These are phyloP conservation scores for Solidago caesia DNA, from an alignment of 129 eudicot genomes.

Conservation along the genomic window DNA sequence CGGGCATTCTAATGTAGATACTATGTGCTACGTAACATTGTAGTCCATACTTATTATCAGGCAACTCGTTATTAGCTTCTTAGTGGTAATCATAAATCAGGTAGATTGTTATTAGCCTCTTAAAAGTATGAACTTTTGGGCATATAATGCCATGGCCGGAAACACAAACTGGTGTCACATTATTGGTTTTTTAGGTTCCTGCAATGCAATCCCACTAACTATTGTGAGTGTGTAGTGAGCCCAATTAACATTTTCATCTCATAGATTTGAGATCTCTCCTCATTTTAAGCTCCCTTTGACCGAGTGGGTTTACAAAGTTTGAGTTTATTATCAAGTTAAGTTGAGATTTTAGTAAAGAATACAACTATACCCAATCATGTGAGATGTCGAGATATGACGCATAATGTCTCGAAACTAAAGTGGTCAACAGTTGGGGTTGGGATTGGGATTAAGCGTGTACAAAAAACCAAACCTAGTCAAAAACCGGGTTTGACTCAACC, in stretches of 20 bases:
- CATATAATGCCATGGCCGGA: not conserved
- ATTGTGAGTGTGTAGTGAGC: not conserved
- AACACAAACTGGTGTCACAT: not conserved
- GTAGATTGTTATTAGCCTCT: not conserved
- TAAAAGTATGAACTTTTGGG: not conserved
- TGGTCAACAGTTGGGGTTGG: too few relatives aligned
- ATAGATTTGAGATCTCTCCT: not conserved
- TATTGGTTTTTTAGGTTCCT: not conserved
- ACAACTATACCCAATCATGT: too few relatives aligned
- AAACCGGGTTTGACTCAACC: too few relatives aligned
- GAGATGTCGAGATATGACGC: too few relatives aligned
- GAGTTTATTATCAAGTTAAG: too few relatives aligned
- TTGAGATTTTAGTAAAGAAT: not conserved
- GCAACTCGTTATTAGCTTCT: not conserved
- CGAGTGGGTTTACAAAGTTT: not conserved
- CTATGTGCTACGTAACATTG: too few relatives aligned
- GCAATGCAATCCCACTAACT: constrained; percentile 1
- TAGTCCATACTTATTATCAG: not conserved
- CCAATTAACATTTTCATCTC: constrained; percentile 8
- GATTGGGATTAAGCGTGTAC: too few relatives aligned
- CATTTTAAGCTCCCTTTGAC: not conserved
- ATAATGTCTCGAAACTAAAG: too few relatives aligned
- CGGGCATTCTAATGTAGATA: not conserved
- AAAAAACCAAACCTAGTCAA: too few relatives aligned
- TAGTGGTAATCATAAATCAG: too few relatives aligned